phyloP scores from a whole-genome alignment of 2,329 filamentous ascomycete genomes.

The Simplicillium sp. region DNA sequence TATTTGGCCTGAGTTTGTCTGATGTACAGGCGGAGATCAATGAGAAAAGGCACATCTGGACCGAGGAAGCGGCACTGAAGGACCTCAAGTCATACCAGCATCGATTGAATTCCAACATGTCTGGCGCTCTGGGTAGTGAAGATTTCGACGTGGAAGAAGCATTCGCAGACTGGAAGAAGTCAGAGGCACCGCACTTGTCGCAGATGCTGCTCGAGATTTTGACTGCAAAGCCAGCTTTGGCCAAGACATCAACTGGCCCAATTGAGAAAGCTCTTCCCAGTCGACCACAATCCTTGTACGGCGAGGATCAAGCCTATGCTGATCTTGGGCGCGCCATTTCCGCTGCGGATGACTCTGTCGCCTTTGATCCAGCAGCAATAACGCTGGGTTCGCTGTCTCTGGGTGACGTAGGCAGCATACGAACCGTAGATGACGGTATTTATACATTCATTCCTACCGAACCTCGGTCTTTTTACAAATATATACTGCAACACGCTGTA shows the following conservation, averaged over 20 bases:
- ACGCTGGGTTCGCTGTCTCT: conserved; percentile 59
- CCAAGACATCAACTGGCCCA: conserved; percentile 59
- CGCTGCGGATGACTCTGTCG: conserved; percentile 29
- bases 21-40: conserved; percentile 85
- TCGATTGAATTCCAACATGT: conserved; percentile 70
- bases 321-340: conserved; percentile 43
- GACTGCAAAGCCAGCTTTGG: conserved; percentile 74
- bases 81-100: conserved; percentile 93
- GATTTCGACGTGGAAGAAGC: conserved; percentile 89
- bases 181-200: conserved; percentile 78
- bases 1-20: conserved; percentile 72
- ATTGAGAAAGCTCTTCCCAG: conserved; percentile 47
- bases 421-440: conserved; percentile 50
- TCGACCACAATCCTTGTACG: conserved; percentile 35
- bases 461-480: conserved; percentile 72
- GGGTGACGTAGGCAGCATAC: conserved; percentile 40
- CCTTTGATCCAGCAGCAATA: conserved; percentile 53
- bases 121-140: conserved; percentile 66
- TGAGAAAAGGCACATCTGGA: conserved; percentile 72
- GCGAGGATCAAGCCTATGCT: conserved; percentile 40
- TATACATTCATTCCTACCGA: conserved; percentile 90
- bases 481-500: conserved; percentile 70
- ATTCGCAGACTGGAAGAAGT: conserved; percentile 83
- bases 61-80: conserved; percentile 78
- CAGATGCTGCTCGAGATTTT: conserved; percentile 91